These are phyloP conservation scores for Flaveria bidentis DNA, from an alignment of 129 eudicot genomes.

Conservation along the genomic window DNA sequence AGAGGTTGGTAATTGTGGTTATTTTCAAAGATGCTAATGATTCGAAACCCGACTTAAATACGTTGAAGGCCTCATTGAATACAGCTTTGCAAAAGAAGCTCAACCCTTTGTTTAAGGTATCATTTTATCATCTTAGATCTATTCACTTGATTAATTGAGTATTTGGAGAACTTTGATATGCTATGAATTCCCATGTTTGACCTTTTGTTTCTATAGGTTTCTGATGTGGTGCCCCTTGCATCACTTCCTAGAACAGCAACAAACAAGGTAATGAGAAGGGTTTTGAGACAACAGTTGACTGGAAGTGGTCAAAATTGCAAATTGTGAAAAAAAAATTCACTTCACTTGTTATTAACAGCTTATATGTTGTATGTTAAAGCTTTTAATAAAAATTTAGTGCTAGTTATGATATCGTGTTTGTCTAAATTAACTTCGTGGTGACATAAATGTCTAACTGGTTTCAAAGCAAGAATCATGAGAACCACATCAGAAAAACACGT, in stretches of 20 bases:
- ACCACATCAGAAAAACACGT: no score
- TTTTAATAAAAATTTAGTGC: background rate
- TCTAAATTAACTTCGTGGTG: no score
- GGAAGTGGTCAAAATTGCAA: conserved; percentile 46
- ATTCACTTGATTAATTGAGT: background rate
- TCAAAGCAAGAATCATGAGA: no score
- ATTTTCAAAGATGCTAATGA: conserved; percentile 54
- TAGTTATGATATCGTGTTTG: background rate
- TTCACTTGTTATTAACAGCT: background rate
- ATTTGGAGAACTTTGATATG: conserved; percentile 10
- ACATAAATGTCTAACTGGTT: no score
- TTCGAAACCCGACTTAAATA: conserved; percentile 38
- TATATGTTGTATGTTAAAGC: conserved; percentile 10
- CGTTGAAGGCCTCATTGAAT: conserved; percentile 53
- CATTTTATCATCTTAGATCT: conserved; percentile 10
- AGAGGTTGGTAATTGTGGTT: conserved; percentile 72
- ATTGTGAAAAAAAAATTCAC: conserved; percentile 37
- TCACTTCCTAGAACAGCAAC: conserved; percentile 97
- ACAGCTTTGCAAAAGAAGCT: conserved; percentile 70
- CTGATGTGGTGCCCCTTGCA: conserved; percentile 50
- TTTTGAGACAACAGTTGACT: conserved; percentile 66
- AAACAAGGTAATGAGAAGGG: conserved; percentile 96
- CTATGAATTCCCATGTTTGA: conserved; percentile 20
- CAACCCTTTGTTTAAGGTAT: conserved; percentile 93
- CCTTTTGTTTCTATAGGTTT: conserved; percentile 50